phyloP scores from a whole-genome alignment of 768 basidiomycete species.

The Rhodocollybia butyracea region DNA sequence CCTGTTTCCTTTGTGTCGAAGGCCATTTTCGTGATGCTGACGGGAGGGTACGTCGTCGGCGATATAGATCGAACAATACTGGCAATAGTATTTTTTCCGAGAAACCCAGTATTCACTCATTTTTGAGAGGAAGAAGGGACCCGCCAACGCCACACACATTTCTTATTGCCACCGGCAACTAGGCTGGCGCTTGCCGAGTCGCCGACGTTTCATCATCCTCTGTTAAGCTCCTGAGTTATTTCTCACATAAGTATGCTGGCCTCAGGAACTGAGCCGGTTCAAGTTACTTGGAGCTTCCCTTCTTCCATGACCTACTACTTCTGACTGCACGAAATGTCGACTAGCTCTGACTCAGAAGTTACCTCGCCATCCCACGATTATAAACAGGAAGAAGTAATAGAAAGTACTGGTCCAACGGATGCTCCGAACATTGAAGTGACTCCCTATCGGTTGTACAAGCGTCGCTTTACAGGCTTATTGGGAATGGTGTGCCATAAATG shows the following conservation, averaged over 20 bases:
- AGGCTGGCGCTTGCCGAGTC: no score
- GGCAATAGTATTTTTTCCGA: slow-evolving; percentile 91
- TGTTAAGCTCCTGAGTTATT: no score
- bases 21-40: slow-evolving; percentile 87
- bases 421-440: not conserved
- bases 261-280: no score
- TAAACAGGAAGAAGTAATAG: not conserved
- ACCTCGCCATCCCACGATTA: not conserved
- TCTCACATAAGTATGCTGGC: no score
- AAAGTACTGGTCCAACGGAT: not conserved
- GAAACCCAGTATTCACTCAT: slow-evolving; percentile 96
- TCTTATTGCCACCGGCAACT: not conserved
- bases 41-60: slow-evolving; percentile 93
- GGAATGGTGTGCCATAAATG: slow-evolving; percentile 44
- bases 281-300: no score
- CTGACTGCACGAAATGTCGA: not conserved
- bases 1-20: slow-evolving; percentile 91
- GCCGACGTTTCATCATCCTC: no score
- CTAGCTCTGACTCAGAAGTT: not conserved
- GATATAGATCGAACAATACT: slow-evolving; percentile 97
- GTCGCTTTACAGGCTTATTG: slow-evolving; percentile 61
- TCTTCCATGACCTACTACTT: not conserved
- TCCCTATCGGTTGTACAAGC: slow-evolving; percentile 63
- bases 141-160: not conserved
- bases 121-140: slow-evolving; percentile 13